A percentile compares a stretch with the other conserved stretches of the same genome.
phyloP scores from a whole-genome alignment of 108 stramenopile genomes.

The Nannochloropsis salina region DNA sequence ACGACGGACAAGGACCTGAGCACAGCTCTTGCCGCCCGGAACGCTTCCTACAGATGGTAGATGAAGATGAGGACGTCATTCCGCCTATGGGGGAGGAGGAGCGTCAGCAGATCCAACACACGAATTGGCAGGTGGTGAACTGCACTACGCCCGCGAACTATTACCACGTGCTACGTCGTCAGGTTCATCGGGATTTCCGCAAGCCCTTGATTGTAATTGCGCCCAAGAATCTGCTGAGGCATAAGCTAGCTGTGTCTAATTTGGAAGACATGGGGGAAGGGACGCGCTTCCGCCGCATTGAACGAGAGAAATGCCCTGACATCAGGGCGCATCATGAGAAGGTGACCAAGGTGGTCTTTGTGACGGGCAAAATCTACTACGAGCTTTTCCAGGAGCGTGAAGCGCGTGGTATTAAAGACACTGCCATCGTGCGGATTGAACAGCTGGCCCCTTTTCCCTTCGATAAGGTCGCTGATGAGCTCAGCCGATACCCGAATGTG shows the following conservation, averaged over 20 bases:
- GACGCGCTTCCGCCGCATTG: constrained; percentile 75
- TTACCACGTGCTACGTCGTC: constrained; percentile 96
- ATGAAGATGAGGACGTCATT: constrained; percentile 90
- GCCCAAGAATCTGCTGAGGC: constrained; percentile 90
- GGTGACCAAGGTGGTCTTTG: constrained; percentile 77
- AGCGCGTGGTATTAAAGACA: constrained; percentile 67
- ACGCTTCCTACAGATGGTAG: constrained; percentile 87
- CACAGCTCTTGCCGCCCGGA: constrained; percentile 95
- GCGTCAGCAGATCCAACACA: constrained; percentile 85
- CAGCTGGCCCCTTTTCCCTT: constrained; percentile 98
- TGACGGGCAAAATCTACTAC: constrained; percentile 96
- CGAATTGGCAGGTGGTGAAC: constrained; percentile 96
- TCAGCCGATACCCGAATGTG: constrained; percentile 71
- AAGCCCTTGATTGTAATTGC: constrained; percentile 94
- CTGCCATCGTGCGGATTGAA: constrained; percentile 90
- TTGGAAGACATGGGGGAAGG: constrained; percentile 87
- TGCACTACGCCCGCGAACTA: constrained; percentile 97
- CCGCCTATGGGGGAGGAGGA: constrained; percentile 77
- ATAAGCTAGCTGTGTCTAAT: constrained; percentile 69
- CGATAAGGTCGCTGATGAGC: constrained; percentile 76
- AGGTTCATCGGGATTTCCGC: constrained; percentile 98
- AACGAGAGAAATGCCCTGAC: constrained; percentile 66
- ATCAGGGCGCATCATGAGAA: constrained; percentile 66
- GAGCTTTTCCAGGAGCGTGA: constrained; percentile 84
- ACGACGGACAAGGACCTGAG: constrained; percentile 98